phyloP scores from a whole-genome alignment of 108 stramenopile species.

The Nannochloropsis gaditana region DNA sequence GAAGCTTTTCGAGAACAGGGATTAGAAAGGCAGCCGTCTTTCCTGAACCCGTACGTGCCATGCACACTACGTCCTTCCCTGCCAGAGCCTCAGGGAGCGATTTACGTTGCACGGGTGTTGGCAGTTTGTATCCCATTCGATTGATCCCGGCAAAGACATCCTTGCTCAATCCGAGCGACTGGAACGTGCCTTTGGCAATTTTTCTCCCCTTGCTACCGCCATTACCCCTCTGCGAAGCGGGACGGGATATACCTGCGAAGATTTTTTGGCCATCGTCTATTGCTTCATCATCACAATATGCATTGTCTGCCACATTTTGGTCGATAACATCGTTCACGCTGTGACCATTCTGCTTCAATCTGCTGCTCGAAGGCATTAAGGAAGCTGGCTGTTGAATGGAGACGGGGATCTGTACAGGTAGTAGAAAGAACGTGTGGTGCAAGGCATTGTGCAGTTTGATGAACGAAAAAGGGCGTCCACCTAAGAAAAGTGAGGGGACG shows the following conservation, averaged over 20 bases:
- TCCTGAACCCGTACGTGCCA: constrained; percentile 91
- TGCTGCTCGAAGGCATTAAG: no score
- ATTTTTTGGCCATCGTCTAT: background rate
- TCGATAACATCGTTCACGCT: background rate
- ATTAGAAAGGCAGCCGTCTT: constrained; percentile 92
- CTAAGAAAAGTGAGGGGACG: no score
- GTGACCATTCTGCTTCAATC: no score
- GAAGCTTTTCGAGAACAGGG: constrained; percentile 77
- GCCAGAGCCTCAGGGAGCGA: constrained; percentile 78
- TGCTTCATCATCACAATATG: background rate
- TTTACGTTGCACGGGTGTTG: constrained; percentile 96
- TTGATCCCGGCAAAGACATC: constrained; percentile 62
- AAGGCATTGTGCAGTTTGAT: no score
- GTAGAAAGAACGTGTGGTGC: no score
- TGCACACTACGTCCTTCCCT: constrained; percentile 83
- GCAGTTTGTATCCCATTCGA: constrained; percentile 81
- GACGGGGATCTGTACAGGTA: no score
- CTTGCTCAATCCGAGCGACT: background rate
- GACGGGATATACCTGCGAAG: background rate
- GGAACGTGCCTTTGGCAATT: constrained; percentile 6
- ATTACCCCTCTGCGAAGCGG: background rate
- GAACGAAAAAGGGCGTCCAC: no score
- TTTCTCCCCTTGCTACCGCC: background rate
- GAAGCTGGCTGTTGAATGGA: no score
- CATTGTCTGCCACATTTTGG: background rate